Base-by-base conservation (phyloP, 805 yeast species). In the Spencermartinsiella europaea region DNA sequence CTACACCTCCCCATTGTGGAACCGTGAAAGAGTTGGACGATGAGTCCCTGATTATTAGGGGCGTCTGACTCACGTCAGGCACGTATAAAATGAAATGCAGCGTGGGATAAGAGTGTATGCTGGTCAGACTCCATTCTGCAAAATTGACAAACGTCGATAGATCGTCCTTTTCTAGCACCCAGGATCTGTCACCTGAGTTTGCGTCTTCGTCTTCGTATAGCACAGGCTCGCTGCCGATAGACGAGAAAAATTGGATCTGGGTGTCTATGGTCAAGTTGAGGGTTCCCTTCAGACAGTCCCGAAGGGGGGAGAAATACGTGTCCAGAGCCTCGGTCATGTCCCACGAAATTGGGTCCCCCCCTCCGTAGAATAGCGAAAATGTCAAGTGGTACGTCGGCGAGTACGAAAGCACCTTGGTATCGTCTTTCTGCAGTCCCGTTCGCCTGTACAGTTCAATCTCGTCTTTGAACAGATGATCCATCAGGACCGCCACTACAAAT, bases 1-100 rank as follows among this genome's bases (percentile, higher is more conserved):
- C 64, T 47, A 86, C 77, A 51, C 96, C 96, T 8, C 93, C 95
- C 86, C 95, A 90, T 65, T 85, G 95, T 5, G 96, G 95, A 19
- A 91, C 78, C 39, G 85, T 64, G 59, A 83, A 89, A 45, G 81
- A 79, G 62, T 75, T 82, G 40, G 80, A 68, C 37, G 51, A 52
- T 10, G 65, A 62, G 46, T 73, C 66, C 38, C 68, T 75, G 40
- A 83, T 76, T 3, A 49, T 54, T 57, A 79, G 70, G 19, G 79
- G 87, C 48, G 69, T 63, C 21, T 66, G 68, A 21, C 70, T 66
- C 34, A 64, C 57, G 3, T 74, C 69, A 2, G 95, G 89, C 44
- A 81, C 74, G 57, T 81, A 86, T 1, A 83, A 65, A 16, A 85
- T 70, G 57, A 91, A 80, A 63, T 89, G 86, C 50, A 86, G 74